Conservation (phyloP, 2,329 filamentous ascomycete species). For the Fusarium euwallaceae region DNA sequence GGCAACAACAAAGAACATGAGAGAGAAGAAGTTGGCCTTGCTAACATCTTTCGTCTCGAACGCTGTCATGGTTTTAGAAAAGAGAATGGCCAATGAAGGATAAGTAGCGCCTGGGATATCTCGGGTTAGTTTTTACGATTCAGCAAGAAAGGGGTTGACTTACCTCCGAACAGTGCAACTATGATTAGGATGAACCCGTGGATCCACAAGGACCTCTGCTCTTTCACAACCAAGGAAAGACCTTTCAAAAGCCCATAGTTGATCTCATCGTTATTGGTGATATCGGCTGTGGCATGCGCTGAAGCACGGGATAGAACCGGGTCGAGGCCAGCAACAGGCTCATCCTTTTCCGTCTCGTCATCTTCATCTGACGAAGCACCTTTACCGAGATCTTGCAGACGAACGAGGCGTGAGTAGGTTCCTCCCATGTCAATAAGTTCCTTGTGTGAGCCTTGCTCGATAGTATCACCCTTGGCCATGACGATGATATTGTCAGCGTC, state of each 20-base stretch:
- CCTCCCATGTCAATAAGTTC: slow-evolving; percentile 63
- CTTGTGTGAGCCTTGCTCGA: slow-evolving; percentile 74
- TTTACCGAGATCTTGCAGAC: slow-evolving; percentile 55
- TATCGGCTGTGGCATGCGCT: slow-evolving; percentile 33
- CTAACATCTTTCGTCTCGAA: slow-evolving; percentile 51
- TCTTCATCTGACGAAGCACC: slow-evolving; percentile 26
- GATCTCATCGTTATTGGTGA: slow-evolving; percentile 14
- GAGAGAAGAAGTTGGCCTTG: slow-evolving; percentile 64
- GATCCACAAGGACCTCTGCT: slow-evolving; percentile 48
- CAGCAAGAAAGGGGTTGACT: background rate
- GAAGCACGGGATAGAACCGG: slow-evolving; percentile 39
- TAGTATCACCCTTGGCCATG: slow-evolving; percentile 67
- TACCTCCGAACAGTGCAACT: slow-evolving; percentile 47
- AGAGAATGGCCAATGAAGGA: slow-evolving; percentile 57
- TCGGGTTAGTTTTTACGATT: background rate
- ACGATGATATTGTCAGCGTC: slow-evolving; percentile 77
- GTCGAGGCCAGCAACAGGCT: slow-evolving; percentile 46
- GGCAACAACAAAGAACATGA: slow-evolving; percentile 70
- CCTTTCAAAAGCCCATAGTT: slow-evolving; percentile 48
- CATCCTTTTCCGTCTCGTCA: slow-evolving; percentile 54
- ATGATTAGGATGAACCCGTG: slow-evolving; percentile 37
- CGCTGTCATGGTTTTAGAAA: slow-evolving; percentile 56
- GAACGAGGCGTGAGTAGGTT: slow-evolving; percentile 66
- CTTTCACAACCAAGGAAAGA: slow-evolving; percentile 47
- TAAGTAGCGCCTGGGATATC: slow-evolving; percentile 51